Evolutionary conservation across 2,329 filamentous ascomycete species (phyloP).

Genomic region (Penicillium nordicum): DNA sequence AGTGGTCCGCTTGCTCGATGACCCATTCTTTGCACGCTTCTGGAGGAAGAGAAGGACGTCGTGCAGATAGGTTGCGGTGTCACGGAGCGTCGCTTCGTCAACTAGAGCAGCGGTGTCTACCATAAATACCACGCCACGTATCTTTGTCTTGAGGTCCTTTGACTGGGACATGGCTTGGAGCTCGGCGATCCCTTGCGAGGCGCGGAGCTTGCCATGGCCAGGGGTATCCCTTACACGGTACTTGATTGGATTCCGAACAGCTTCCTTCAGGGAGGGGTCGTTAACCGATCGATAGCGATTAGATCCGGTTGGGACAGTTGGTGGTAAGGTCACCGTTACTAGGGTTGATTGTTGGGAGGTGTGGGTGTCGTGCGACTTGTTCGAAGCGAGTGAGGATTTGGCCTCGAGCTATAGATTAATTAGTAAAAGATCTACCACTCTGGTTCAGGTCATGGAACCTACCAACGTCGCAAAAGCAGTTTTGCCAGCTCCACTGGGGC

Average conservation of each 20-base stretch:
- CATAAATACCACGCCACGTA: conserved; percentile 77
- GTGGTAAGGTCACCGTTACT: conserved; percentile 55
- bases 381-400: conserved; percentile 41
- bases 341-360: conserved; percentile 60
- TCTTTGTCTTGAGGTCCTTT: conserved; percentile 37
- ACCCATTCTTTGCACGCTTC: conserved; percentile 58
- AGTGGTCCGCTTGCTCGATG: conserved; percentile 53
- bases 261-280: conserved; percentile 62
- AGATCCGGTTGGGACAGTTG: conserved; percentile 51
- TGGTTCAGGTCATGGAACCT: conserved; percentile 21
- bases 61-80: conserved; percentile 81
- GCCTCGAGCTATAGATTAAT: conserved; percentile 39
- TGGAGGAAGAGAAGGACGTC: conserved; percentile 83
- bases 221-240: conserved; percentile 68
- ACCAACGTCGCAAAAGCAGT: conserved; percentile 80
- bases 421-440: neutral
- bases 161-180: conserved; percentile 32
- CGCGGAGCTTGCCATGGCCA: conserved; percentile 89
- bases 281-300: conserved; percentile 64
- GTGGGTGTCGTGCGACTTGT: conserved; percentile 49
- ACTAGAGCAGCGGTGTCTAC: conserved; percentile 74
- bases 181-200: conserved; percentile 49
- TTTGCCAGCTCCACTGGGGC: conserved; percentile 80
- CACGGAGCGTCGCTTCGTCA: conserved; percentile 53
- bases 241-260: conserved; percentile 33